phyloP scores from a whole-genome alignment of 2,329 filamentous ascomycete genomes.

The Beauveria caledonica region DNA sequence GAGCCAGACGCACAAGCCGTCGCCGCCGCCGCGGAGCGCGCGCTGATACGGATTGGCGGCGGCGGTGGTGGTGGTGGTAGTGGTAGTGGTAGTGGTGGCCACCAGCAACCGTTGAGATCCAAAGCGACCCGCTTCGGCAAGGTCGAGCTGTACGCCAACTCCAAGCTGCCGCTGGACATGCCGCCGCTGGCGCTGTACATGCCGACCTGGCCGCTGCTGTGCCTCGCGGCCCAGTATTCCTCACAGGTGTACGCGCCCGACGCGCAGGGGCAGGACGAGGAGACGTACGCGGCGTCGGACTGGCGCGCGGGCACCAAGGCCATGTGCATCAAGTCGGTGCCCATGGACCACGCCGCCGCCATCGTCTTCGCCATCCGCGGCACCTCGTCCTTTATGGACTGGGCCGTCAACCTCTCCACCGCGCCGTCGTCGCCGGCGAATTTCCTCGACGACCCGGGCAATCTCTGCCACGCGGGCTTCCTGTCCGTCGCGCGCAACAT shows the following conservation, averaged over 20 bases:
- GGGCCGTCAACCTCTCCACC: conserved; percentile 72
- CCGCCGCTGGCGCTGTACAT: conserved; percentile 62
- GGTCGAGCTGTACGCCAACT: conserved; percentile 71
- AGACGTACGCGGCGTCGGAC: conserved; percentile 56
- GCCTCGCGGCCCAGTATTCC: conserved; percentile 70
- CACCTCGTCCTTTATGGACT: conserved; percentile 73
- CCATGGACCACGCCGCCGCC: conserved; percentile 67
- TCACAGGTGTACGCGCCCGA: conserved; percentile 64
- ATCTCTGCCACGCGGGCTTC: conserved; percentile 75
- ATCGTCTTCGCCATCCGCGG: conserved; percentile 81
- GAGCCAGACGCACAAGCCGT: background rate
- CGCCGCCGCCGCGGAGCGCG: background rate
- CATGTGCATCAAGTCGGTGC: conserved; percentile 75
- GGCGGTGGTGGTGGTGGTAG: too few species aligned
- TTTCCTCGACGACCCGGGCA: conserved; percentile 71
- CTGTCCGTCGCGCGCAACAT: conserved; percentile 67
- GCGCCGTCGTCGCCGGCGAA: conserved; percentile 55
- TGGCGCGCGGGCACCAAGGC: conserved; percentile 71
- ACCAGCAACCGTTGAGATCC: conserved; percentile 17
- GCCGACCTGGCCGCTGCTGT: conserved; percentile 68
- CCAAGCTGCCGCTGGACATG: conserved; percentile 59
- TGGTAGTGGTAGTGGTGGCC: conserved; percentile 12
- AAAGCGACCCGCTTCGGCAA: conserved; percentile 51
- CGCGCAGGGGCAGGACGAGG: conserved; percentile 35
- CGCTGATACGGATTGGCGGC: too few species aligned